Percentiles rank a stretch among this genome's conserved stretches.
Evolutionary conservation across 2,329 filamentous ascomycete species (phyloP).

Genomic region (Arthrobotrys entomopaga): DNA sequence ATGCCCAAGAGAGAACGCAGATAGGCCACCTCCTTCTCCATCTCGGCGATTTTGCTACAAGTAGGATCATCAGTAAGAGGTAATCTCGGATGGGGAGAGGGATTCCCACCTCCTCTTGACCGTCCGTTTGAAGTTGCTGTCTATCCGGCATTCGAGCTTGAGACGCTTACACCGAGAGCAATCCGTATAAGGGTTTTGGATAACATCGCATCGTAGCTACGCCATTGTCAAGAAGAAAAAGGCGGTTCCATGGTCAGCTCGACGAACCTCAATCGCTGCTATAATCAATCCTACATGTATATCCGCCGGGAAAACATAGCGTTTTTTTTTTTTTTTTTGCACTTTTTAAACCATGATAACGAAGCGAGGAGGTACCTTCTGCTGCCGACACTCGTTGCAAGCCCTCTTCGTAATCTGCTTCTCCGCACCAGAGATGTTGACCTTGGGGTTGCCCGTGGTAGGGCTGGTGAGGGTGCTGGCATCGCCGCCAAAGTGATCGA

Average conservation of each 20-base stretch:
- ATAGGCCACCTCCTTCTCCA: constrained; percentile 82
- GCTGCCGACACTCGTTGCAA: constrained; percentile 85
- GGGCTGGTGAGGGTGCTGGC: constrained; percentile 46
- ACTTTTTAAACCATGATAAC: constrained; percentile 3
- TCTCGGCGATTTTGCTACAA: constrained; percentile 79
- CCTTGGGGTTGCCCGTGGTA: constrained; percentile 41
- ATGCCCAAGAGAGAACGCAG: constrained; percentile 63
- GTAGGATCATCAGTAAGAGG: constrained; percentile 3
- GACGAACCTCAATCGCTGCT: constrained; percentile 2
- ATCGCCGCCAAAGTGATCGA: constrained; percentile 48
- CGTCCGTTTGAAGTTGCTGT: constrained; percentile 85
- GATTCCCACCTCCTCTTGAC: constrained; percentile 71
- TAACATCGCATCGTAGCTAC: constrained; percentile 83
- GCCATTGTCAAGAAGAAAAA: constrained; percentile 6
- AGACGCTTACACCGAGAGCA: constrained; percentile 82
- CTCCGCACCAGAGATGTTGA: constrained; percentile 52
- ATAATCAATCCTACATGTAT: constrained; percentile 19
- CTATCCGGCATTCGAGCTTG: constrained; percentile 84
- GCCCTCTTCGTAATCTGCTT: constrained; percentile 78
- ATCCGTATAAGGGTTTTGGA: constrained; percentile 80
- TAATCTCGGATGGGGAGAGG: not conserved
- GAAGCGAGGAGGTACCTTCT: constrained; percentile 72
- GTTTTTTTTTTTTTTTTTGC: not conserved
- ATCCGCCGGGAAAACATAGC: not conserved
- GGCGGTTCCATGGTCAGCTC: constrained; percentile 28